Evolutionary conservation across 1,284 basidiomycete genomes (phyloP).

Genomic region (Puccinia horiana): DNA sequence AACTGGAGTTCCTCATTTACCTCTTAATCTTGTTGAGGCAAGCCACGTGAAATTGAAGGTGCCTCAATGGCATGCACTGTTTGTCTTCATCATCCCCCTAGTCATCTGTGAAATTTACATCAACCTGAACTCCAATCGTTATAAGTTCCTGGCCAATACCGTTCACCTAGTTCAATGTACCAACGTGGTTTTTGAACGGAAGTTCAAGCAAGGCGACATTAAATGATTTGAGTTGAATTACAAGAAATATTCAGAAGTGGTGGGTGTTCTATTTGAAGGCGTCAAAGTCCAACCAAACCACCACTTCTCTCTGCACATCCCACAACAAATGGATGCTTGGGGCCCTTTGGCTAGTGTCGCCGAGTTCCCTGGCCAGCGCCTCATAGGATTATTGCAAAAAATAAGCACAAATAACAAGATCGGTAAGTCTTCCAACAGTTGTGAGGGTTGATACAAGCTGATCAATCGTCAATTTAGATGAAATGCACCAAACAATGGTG

Average conservation of each 20-base stretch:
- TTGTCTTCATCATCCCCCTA: conserved; percentile 26
- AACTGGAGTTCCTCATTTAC: not conserved
- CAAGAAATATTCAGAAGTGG: not conserved
- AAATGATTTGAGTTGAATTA: conserved; percentile 8
- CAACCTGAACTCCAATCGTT: conserved; percentile 13
- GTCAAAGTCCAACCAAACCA: conserved; percentile 28
- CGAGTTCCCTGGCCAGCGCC: conserved; percentile 25
- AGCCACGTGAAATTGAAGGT: conserved; percentile 15
- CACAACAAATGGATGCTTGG: conserved; percentile 23
- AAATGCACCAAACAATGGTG: too few species aligned
- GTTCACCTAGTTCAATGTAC: conserved; percentile 11
- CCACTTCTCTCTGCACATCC: conserved; percentile 26
- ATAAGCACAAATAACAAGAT: conserved; percentile 15
- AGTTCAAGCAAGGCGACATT: not conserved
- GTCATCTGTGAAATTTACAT: conserved; percentile 26
- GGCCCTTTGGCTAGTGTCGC: conserved; percentile 18
- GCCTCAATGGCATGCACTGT: conserved; percentile 16
- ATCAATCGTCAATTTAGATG: not conserved
- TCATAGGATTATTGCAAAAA: conserved; percentile 39
- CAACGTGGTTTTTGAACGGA: conserved; percentile 10
- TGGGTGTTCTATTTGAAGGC: too few species aligned
- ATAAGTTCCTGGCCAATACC: conserved; percentile 21
- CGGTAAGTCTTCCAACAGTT: conserved; percentile 13
- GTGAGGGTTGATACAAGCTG: not conserved
- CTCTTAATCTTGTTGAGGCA: conserved; percentile 14